Conservation (phyloP, 208 protist species). For the Angomonas deanei region DNA sequence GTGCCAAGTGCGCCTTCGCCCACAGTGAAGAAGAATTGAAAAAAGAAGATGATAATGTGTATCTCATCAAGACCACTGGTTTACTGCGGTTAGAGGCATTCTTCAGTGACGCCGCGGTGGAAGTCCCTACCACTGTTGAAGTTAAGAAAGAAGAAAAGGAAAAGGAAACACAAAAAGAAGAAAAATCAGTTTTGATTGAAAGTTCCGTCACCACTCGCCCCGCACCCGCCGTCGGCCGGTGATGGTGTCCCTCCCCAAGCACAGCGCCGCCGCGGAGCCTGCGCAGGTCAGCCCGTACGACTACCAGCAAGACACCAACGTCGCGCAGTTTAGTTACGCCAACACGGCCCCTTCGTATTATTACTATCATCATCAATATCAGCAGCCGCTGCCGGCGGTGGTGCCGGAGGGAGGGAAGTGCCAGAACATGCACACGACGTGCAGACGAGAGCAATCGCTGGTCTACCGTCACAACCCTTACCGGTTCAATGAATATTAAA, state of each 20-base stretch:
- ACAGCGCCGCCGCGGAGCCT: constrained; percentile 11
- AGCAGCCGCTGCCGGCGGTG: neutral
- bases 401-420: neutral
- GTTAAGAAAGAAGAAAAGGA: neutral
- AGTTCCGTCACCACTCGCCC: neutral
- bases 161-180: neutral
- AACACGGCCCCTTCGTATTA: neutral
- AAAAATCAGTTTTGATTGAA: neutral
- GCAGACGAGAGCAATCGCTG: constrained; percentile 43
- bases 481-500: constrained; percentile 5
- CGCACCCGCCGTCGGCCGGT: constrained; percentile 35
- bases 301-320: constrained; percentile 8
- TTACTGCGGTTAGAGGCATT: neutral
- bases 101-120: neutral
- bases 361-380: neutral
- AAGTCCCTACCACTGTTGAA: neutral
- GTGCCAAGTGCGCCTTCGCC: constrained; percentile 72
- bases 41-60: constrained; percentile 13
- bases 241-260: constrained; percentile 56
- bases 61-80: constrained; percentile 3
- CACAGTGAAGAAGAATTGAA: constrained; percentile 69
- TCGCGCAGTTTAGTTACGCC: constrained; percentile 3
- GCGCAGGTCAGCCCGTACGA: constrained; percentile 13
- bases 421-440: constrained; percentile 13
- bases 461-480: constrained; percentile 88